Evolutionary conservation across 768 basidiomycete genomes (phyloP), one percentile per base, ranked within the genome.

Genomic region (Macrolepiota fuliginosa): DNA sequence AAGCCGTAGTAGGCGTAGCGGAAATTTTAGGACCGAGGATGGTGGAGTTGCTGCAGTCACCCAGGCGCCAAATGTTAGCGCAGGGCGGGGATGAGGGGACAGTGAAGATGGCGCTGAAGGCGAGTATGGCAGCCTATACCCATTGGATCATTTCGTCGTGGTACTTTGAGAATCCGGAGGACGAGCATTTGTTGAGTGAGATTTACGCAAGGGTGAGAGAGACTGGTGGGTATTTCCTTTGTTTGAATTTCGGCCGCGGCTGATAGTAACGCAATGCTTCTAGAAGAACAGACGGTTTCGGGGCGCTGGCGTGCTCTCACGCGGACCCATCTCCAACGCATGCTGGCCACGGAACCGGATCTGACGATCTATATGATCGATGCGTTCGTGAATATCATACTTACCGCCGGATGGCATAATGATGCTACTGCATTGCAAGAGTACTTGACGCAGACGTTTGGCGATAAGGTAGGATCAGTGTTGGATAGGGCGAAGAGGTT

Each of bases 261-360:
- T 51, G 9, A 62, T 47, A 35, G 5, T 55, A 2, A 32, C 49
- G 45, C 50, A 54, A 39, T 17, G 45, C 55, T 13, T 22, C 5
- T 56, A 83, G 84, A 85, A 66, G 74, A 77, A 27, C 83, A 83
- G 68, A 75, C 79, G 1, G 76, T 82, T 29, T 78, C 83, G 15
- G 85, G 83, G 53, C 74, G 80, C 27, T 86, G 84, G 84, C 78
- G 84, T 60, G 78, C 83, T 25, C 63, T 86, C 64, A 86, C 85
- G 27, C 75, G 80, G 54, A 71, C 73, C 27, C 81, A 84, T 56
- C 76, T 80, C 19, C 75, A 74, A 60, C 72, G 71, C 45, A 74
- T 75, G 73, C 69, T 77, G 19, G 63, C 74, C 2, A 72, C 71
- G n/a, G 73, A 74, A 19, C 68, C 69, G 4, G 77, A 79, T 58